Base-by-base conservation (phyloP, 345 rosid genomes). In the Gossypium mustelinum region DNA sequence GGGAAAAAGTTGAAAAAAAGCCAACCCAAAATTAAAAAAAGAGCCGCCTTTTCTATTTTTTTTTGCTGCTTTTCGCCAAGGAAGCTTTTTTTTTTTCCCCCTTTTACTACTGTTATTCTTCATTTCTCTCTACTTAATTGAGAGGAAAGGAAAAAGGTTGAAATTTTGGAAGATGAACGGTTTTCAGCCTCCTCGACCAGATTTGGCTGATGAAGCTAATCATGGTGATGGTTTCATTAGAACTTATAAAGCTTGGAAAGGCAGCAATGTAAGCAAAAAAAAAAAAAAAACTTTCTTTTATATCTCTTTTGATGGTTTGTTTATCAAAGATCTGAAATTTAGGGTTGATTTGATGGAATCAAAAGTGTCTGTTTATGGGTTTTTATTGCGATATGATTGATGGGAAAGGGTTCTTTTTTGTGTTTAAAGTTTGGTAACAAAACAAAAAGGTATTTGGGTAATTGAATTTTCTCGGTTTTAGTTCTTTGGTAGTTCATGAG, bases 241-340 rank as follows among this genome's bases (percentile, higher is more conserved):
- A 85, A 85, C 89, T 69, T 90, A 90, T 71, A 84, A 84, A 77
- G 89, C 86, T 13, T 92, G 97, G 97, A 87, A 90, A 83, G 95
- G 95, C 76, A 90, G 87, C 70, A 92, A 92, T 83, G 95, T 90
- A 80, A 90, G 88, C 74, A 62, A 11, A 70, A 57, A 22, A 20
- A 57, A 57, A 41, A 0, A 22, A 20, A 57, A 18, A 1, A 48
- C 72, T 44, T 45, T 43, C 44, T 25, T 78, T 79, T 39, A 24
- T 25, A 10, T 68, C 9, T 27, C 52, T 14, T 70, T 41, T 55
- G 22, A 20, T 55, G 18, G 18, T 52, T 51, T 41, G 61, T 72
- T 67, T 34, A 67, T 67, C 39, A 54, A 61, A 79, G 89, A 86
- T 84, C 86, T 87, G 78, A 25, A 27, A 50, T 67, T 61, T 74